These are phyloP conservation scores for Saitoella complicata DNA, from an alignment of 805 yeast genomes.

Conservation along the genomic window DNA sequence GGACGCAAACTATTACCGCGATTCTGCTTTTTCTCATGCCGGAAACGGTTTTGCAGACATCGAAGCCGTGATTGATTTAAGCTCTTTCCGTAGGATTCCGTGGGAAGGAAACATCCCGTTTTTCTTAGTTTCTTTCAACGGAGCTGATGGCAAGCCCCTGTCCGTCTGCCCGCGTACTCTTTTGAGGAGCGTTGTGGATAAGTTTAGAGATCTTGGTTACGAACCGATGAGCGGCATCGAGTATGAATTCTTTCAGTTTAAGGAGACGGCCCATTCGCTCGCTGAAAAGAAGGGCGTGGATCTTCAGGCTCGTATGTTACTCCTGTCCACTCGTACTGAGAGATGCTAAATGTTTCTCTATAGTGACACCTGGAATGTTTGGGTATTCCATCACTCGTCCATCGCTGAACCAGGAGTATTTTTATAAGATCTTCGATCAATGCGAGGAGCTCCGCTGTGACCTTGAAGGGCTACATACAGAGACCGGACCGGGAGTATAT, in stretches of 20 bases:
- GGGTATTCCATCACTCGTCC: slow-evolving; percentile 23
- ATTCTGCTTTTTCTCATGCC: slow-evolving; percentile 16
- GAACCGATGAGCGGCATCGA: slow-evolving; percentile 20
- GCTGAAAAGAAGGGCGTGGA: slow-evolving; percentile 13
- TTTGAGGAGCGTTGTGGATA: slow-evolving; percentile 8
- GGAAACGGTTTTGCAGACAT: slow-evolving; percentile 20
- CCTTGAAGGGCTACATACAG: slow-evolving; percentile 23
- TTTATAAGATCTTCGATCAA: slow-evolving; percentile 15
- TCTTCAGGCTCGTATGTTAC: slow-evolving; percentile 11
- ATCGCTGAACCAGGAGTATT: slow-evolving; percentile 17
- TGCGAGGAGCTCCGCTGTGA: slow-evolving; percentile 14
- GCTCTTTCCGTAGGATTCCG: slow-evolving; percentile 15
- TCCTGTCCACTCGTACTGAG: no score
- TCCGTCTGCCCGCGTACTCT: slow-evolving; percentile 21
- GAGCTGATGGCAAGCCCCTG: slow-evolving; percentile 13
- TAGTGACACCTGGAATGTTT: slow-evolving; percentile 21
- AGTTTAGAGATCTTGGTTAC: slow-evolving; percentile 8
- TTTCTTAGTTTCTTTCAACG: slow-evolving; percentile 18
- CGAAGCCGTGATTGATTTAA: slow-evolving; percentile 16
- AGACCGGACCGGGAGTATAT: slow-evolving; percentile 23
- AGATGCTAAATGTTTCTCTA: no score
- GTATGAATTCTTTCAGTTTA: slow-evolving; percentile 21
- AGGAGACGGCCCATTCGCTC: slow-evolving; percentile 15
- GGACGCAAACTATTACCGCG: slow-evolving; percentile 17
- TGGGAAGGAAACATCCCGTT: slow-evolving; percentile 19